These are phyloP conservation scores for Plasmodium gaboni DNA, from an alignment of 169 alveolate species.

Conservation along the genomic window DNA sequence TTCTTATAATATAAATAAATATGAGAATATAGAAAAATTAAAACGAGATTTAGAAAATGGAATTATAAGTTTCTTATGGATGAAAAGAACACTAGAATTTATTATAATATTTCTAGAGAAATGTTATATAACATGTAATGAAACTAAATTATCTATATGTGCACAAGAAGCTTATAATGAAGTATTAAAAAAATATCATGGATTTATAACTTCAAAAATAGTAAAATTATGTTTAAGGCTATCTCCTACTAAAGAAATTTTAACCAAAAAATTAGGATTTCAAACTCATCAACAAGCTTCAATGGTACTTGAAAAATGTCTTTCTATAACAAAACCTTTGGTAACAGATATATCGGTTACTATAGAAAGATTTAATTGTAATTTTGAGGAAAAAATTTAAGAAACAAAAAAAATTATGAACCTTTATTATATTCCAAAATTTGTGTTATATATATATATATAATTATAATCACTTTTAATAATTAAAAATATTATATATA, in stretches of 20 bases:
- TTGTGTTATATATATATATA: neutral
- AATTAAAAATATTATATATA: neutral
- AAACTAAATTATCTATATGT: conserved; percentile 42
- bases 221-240: conserved; percentile 49
- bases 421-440: no score
- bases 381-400: conserved; percentile 57
- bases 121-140: conserved; percentile 50
- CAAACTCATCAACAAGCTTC: conserved; percentile 28
- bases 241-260: conserved; percentile 46
- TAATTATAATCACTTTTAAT: conserved; percentile 1
- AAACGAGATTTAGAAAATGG: conserved; percentile 63
- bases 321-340: conserved; percentile 41
- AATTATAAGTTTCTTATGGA: conserved; percentile 65
- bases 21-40: conserved; percentile 49
- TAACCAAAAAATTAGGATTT: conserved; percentile 43
- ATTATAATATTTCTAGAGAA: conserved; percentile 68
- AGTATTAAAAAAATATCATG: conserved; percentile 71
- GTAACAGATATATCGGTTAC: conserved; percentile 49
- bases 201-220: conserved; percentile 39
- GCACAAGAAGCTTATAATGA: conserved; percentile 70
- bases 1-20: conserved; percentile 68
- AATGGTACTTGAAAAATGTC: conserved; percentile 20
- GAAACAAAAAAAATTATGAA: neutral
- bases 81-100: conserved; percentile 73
- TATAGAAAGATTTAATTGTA: conserved; percentile 40